Evolutionary conservation across 2,329 filamentous ascomycete species (phyloP), one percentile per base, ranked within the genome.

Genomic region (Aspergillus awamori): DNA sequence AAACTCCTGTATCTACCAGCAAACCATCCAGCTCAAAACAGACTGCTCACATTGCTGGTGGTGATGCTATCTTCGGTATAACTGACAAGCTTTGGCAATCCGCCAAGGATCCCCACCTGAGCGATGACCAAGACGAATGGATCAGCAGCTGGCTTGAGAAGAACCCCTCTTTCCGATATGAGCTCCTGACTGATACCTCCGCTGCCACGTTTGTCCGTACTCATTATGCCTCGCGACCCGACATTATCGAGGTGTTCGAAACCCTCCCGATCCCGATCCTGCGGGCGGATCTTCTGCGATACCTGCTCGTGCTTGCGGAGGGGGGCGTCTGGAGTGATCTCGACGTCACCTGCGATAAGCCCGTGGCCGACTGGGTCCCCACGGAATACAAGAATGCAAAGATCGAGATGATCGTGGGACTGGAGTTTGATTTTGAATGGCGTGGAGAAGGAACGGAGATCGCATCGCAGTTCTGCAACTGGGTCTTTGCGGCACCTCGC

Each of bases 261-360:
- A 61, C 64, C 0, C 64, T 80, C n/a, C 61, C 67, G 2, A 68
- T 79, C 8, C 73, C 76, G 0, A 80, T 80, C 38, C 64, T 80
- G 20, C 73, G 74, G 58, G 79, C 77, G 4, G 79, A 81, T 61
- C 69, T 80, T n/a, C 68, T 81, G 5, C 75, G 78, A 5, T 79
- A 80, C 52, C 63, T 81, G 5, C 68, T 80, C n/a, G 63, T 80
- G 0, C 75, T 73, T 52, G 67, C 73, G 4, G 67, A 80, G 52
- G 79, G 79, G 1, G 79, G 79, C 1, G 69, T 79, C n/a, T 81
- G 75, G 73, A 76, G 69, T 26, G 79, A 81, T 47, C 65, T 80
- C 8, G 77, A 81, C 59, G 71, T 77, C 5, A 64, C 63, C 3
- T 77, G 74, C 59, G 56, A 69, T 64, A 28, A 65, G 6, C 39